These are phyloP conservation scores for Achlya hypogyna DNA, from an alignment of 352 stramenopile genomes.

Conservation along the genomic window DNA sequence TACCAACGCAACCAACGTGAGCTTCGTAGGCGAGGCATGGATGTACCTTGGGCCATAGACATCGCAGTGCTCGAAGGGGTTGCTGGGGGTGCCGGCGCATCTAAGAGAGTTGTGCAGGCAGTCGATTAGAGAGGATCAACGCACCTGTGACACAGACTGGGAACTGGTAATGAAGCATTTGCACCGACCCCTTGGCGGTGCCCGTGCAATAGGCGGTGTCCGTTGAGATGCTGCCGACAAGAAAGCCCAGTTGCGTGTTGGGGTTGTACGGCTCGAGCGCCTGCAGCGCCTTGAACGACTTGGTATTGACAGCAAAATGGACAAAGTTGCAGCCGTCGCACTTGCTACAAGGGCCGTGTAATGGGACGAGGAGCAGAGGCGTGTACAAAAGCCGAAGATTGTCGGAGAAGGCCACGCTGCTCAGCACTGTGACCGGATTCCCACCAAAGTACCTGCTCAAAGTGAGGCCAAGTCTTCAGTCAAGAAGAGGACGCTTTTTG, in stretches of 20 bases:
- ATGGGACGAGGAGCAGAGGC: not conserved
- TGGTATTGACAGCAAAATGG: not conserved
- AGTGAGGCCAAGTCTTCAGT: not conserved
- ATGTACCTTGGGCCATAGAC: no score
- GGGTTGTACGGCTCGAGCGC: not conserved
- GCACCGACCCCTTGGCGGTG: not conserved
- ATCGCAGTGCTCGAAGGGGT: no score
- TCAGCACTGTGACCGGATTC: not conserved
- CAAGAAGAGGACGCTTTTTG: not conserved
- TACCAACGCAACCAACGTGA: no score
- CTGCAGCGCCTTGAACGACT: not conserved
- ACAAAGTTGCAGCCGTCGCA: not conserved
- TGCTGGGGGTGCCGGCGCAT: not conserved
- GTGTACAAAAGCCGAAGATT: not conserved
- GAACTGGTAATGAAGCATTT: not conserved
- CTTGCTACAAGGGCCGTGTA: not conserved
- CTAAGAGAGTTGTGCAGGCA: not conserved
- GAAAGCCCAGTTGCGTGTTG: not conserved
- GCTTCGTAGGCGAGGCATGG: no score
- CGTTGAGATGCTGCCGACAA: not conserved
- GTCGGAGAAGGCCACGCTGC: not conserved
- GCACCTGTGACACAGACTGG: not conserved
- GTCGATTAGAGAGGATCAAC: not conserved
- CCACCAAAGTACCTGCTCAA: not conserved
- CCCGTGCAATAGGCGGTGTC: not conserved